Base-by-base conservation (phyloP, 2,329 filamentous ascomycete genomes). In the Hypoxylon sp. region DNA sequence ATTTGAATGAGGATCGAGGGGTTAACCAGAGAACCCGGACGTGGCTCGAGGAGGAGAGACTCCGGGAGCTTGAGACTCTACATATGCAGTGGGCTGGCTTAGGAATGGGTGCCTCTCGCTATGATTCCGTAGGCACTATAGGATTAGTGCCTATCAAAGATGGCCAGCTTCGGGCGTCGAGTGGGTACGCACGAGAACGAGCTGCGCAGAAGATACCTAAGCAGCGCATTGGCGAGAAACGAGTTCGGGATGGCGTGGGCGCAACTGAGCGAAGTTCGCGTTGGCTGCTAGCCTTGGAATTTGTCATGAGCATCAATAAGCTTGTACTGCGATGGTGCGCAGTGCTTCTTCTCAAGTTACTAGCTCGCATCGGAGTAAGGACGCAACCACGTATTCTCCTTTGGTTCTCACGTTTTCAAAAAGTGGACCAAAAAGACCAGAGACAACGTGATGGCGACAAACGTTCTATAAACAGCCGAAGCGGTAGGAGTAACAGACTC, bases 21-120 rank as follows among this genome's bases (percentile, higher is more conserved):
- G 84, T 97, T 41, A 86, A 83, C 54, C 76, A 96, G 2, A 85
- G 86, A 58, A 77, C 81, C 25, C 86, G 86, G 72, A 97, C 94
- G 0, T 99, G 94, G 93, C 76, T 97, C 2, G 94, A 99, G 67
- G 89, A 93, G 62, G 89, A 96, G 60, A 82, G 92, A 4, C 78
- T 93, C 7, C 80, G 85, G 32, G 91, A 97, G 65, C 77, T 96
- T 2, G 86, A 94, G 60, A 74, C 79, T 51, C 60, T 83, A 26
- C 75, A 77, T 26, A 76, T 76, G 63, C 77, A 81, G 38, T 79
- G 77, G 71, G 69, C 79, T 4, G 75, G 73, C 4, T 71, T 77
- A 11, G 76, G 75, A 15, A 62, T 77, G 2, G 71, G 75, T 2
- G 76, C 75, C 9, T 75, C 78, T 2, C 74, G 73, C 2, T 80